Conservation (phyloP, 192 early-diverging fungal genomes). For the Haplosporangium gracile region DNA sequence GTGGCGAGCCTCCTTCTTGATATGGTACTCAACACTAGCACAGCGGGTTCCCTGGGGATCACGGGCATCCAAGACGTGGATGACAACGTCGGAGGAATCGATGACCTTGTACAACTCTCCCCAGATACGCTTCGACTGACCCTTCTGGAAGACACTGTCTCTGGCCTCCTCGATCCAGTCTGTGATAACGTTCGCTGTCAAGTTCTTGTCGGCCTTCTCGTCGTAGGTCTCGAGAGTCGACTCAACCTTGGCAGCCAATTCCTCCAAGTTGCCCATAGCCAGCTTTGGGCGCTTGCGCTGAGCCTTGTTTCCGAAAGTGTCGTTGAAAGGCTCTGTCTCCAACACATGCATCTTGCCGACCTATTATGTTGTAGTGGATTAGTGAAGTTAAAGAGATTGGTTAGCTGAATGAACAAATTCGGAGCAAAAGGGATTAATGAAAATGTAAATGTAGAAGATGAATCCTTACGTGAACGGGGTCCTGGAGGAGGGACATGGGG, state of each 20-base stretch:
- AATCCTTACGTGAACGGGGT: constrained; percentile 77
- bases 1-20: constrained; percentile 94
- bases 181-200: constrained; percentile 80
- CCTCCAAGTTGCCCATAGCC: constrained; percentile 76
- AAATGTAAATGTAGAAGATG: neutral
- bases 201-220: constrained; percentile 73
- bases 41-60: constrained; percentile 98
- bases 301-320: constrained; percentile 95
- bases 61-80: constrained; percentile 98
- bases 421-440: neutral
- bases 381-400: neutral
- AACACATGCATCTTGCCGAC: constrained; percentile 87
- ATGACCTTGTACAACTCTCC: constrained; percentile 99
- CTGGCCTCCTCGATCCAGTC: constrained; percentile 82
- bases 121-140: constrained; percentile 98
- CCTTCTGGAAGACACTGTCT: constrained; percentile 92
- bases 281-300: constrained; percentile 97
- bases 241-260: constrained; percentile 80
- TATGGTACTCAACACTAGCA: constrained; percentile 89
- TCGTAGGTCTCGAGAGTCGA: constrained; percentile 74
- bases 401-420: neutral
- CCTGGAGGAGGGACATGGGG: constrained; percentile 92
- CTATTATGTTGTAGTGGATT: constrained; percentile 4
- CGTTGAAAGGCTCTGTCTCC: constrained; percentile 92
- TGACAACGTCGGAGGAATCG: constrained; percentile 95